Percentiles rank a stretch among this genome's conserved stretches.
These are phyloP conservation scores for Neofusicoccum kwambonambiense DNA, from an alignment of 2,329 filamentous ascomycete genomes.

Conservation along the genomic window DNA sequence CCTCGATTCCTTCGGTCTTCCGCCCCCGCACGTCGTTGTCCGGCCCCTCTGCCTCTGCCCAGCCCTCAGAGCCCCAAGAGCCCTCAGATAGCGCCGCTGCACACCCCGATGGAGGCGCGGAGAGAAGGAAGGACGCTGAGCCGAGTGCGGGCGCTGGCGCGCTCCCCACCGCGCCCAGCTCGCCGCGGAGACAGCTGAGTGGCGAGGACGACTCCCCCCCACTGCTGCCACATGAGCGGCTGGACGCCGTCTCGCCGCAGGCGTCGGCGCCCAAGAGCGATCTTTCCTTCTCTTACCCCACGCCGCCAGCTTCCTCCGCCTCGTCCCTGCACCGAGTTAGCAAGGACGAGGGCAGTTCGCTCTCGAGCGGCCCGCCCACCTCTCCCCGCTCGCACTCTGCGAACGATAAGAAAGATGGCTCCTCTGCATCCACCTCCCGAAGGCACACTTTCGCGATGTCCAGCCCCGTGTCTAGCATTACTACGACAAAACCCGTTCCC, in stretches of 20 bases:
- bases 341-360: conserved; percentile 23
- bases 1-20: conserved; percentile 45
- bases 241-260: conserved; percentile 12
- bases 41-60: conserved; percentile 38
- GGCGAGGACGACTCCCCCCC: conserved; percentile 28
- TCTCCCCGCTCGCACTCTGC: conserved; percentile 26
- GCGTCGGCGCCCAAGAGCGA: conserved; percentile 20
- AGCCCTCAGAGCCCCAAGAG: conserved; percentile 30
- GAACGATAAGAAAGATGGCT: conserved; percentile 24
- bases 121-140: neutral
- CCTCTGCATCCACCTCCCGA: conserved; percentile 25
- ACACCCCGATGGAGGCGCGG: conserved; percentile 18
- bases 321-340: conserved; percentile 36
- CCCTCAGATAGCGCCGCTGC: conserved; percentile 15
- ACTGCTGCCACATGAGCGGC: conserved; percentile 37
- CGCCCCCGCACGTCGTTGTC: conserved; percentile 41
- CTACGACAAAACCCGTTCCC: conserved; percentile 62
- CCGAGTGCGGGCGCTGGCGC: conserved; percentile 18
- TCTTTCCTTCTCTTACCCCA: conserved; percentile 35
- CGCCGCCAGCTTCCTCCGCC: conserved; percentile 41
- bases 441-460: conserved; percentile 35
- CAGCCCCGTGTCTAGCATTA: conserved; percentile 63
- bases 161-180: conserved; percentile 36
- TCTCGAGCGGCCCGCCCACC: conserved; percentile 20
- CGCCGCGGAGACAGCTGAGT: conserved; percentile 23